Evolutionary conservation across 2,329 filamentous ascomycete species (phyloP).

Genomic region (Paecilomyces sp.): DNA sequence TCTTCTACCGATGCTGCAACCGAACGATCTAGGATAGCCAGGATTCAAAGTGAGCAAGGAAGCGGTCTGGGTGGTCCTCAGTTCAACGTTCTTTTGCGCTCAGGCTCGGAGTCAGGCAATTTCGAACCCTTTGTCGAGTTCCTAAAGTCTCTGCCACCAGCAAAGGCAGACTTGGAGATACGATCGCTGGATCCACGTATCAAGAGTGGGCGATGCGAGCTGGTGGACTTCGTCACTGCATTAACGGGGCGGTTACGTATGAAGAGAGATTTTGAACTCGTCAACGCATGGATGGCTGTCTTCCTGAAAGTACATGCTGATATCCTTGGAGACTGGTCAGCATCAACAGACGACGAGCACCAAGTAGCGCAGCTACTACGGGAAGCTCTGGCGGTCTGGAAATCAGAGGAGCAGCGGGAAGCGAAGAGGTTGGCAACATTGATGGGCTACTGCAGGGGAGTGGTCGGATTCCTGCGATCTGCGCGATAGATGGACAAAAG

Average conservation of each 20-base stretch:
- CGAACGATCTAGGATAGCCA: slow-evolving; percentile 61
- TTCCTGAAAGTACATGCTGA: slow-evolving; percentile 75
- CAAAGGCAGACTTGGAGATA: slow-evolving; percentile 83
- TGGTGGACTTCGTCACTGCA: slow-evolving; percentile 72
- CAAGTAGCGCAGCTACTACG: slow-evolving; percentile 48
- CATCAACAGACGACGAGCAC: slow-evolving; percentile 38
- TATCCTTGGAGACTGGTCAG: slow-evolving; percentile 40
- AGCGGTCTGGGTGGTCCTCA: slow-evolving; percentile 15
- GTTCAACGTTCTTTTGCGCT: slow-evolving; percentile 44
- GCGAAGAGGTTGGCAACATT: slow-evolving; percentile 63
- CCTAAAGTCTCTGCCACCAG: slow-evolving; percentile 73
- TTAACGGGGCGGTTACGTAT: slow-evolving; percentile 63
- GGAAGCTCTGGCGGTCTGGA: slow-evolving; percentile 61
- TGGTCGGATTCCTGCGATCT: slow-evolving; percentile 71
- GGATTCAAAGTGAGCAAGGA: slow-evolving; percentile 49
- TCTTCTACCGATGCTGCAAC: slow-evolving; percentile 28
- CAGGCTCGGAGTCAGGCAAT: slow-evolving; percentile 44
- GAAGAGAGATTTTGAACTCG: slow-evolving; percentile 81
- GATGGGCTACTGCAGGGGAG: slow-evolving; percentile 81
- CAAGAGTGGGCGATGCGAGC: slow-evolving; percentile 53
- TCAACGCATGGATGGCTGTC: slow-evolving; percentile 96
- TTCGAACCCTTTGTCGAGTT: slow-evolving; percentile 67
- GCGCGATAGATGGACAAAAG: slow-evolving; percentile 26
- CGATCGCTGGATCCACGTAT: slow-evolving; percentile 59
- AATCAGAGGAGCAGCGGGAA: slow-evolving; percentile 64